Conservation (phyloP, 208 protist genomes). For the Vickermania spadyakhi region DNA sequence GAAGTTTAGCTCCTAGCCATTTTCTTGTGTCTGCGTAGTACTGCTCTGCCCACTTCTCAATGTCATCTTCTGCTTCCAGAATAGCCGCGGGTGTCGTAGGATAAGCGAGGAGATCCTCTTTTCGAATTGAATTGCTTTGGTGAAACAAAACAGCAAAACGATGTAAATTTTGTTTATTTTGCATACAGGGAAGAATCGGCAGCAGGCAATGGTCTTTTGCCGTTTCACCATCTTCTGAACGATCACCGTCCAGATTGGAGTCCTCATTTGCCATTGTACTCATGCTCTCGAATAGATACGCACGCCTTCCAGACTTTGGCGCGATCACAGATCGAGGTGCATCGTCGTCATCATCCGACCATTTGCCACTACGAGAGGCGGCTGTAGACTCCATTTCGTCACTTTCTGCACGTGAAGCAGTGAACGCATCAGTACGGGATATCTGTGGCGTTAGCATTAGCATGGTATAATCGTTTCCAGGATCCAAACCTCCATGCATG, state of each 20-base stretch:
- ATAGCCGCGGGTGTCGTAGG: conserved; percentile 52
- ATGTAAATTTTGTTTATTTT: conserved; percentile 12
- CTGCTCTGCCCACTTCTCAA: conserved; percentile 48
- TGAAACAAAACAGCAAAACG: conserved; percentile 68
- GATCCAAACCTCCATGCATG: conserved; percentile 62
- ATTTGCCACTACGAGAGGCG: not conserved
- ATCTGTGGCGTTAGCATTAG: conserved; percentile 54
- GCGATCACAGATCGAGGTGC: not conserved
- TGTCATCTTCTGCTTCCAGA: conserved; percentile 30
- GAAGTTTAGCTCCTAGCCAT: conserved; percentile 50
- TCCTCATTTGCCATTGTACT: not conserved
- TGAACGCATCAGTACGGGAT: conserved; percentile 11
- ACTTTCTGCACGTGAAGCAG: not conserved
- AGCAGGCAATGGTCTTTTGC: conserved; percentile 23
- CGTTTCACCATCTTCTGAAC: not conserved
- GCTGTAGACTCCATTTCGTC: not conserved
- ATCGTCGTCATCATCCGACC: not conserved
- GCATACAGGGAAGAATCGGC: conserved; percentile 22
- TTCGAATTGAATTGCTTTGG: conserved; percentile 35
- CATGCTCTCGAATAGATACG: not conserved
- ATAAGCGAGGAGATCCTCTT: conserved; percentile 48
- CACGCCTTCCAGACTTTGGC: not conserved
- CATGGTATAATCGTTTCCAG: conserved; percentile 59
- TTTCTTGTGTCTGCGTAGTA: conserved; percentile 51
- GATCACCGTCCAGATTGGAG: not conserved